Conservation (phyloP, 306 rosid genomes). For the Citrullus mucosospermus region DNA sequence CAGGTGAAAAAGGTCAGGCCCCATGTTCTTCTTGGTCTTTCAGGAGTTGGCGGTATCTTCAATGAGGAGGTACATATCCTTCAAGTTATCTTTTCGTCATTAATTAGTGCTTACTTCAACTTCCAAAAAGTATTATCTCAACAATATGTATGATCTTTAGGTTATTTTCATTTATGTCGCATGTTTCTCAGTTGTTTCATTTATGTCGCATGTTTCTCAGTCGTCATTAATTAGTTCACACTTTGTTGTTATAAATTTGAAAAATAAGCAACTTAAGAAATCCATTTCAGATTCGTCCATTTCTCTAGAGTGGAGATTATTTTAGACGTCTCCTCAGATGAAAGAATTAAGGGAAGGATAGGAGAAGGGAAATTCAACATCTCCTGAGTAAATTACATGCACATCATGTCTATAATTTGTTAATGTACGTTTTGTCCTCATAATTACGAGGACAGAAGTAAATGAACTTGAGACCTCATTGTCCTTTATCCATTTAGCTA, state of each 20-base stretch:
- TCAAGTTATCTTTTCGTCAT: not conserved
- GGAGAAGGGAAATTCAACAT: not conserved
- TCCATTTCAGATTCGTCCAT: not conserved
- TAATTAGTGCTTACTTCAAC: not conserved
- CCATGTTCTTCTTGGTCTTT: constrained; percentile 90
- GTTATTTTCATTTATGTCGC: not conserved
- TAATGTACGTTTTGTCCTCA: not conserved
- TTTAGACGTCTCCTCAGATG: not conserved
- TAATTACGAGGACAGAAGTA: not conserved
- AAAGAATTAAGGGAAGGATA: not conserved
- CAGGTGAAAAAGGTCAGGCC: constrained; percentile 93
- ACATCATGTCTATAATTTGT: not conserved
- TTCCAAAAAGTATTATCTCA: not conserved
- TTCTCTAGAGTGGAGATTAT: not conserved
- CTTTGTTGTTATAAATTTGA: not conserved
- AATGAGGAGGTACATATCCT: constrained; percentile 60
- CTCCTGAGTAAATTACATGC: not conserved
- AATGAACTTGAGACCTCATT: not conserved
- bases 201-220: not conserved
- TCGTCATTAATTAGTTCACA: not conserved
- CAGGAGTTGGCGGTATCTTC: constrained; percentile 97
- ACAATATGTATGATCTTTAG: not conserved
- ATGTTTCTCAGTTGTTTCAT: not conserved
- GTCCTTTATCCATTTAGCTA: not conserved
- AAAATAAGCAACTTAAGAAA: not conserved